A percentile compares a stretch with the other conserved stretches of the same genome.
Evolutionary conservation across 202 grass and related monocot genomes (phyloP).

Genomic region (Zoysia matrella): DNA sequence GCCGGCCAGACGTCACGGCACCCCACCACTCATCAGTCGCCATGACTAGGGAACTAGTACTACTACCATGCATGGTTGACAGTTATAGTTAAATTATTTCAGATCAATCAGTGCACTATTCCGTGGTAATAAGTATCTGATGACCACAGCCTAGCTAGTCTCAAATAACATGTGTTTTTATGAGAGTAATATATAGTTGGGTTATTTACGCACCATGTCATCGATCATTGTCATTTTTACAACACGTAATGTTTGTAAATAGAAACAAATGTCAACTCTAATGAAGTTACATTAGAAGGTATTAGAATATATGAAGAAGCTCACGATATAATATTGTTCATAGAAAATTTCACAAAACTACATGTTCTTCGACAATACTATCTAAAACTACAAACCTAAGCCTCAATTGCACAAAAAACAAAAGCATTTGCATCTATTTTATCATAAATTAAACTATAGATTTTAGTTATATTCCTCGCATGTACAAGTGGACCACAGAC

Average conservation of each 20-base stretch:
- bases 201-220: background rate
- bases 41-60: background rate
- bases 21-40: background rate
- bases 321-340: no score
- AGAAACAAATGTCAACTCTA: background rate
- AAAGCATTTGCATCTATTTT: no score
- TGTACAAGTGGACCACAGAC: no score
- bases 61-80: background rate
- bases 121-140: background rate
- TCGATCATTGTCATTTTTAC: background rate
- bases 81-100: constrained; percentile 23
- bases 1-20: no score
- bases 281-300: background rate
- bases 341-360: no score
- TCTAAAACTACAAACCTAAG: no score
- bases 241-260: background rate
- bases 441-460: no score
- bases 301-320: constrained; percentile 1
- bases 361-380: no score
- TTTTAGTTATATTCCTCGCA: no score
- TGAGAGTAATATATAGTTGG: background rate
- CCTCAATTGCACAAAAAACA: no score
- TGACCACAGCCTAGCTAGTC: background rate
- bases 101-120: constrained; percentile 29
- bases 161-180: background rate